These are phyloP conservation scores for Microcos paniculata DNA, from an alignment of 345 rosid genomes.

Conservation along the genomic window DNA sequence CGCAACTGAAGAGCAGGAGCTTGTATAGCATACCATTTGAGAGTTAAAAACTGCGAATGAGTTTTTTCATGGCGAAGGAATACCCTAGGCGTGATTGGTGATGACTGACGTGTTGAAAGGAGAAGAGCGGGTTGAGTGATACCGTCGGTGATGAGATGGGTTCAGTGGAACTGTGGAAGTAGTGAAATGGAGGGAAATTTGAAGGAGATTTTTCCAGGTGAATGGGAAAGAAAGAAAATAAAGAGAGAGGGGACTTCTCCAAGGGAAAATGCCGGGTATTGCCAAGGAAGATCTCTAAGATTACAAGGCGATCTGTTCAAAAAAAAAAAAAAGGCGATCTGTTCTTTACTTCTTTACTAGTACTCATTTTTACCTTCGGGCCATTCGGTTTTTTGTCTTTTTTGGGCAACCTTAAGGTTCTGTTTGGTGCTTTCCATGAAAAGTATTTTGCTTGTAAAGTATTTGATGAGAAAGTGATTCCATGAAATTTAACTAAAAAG, in stretches of 20 bases:
- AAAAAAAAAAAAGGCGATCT: too few species aligned
- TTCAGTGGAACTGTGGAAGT: neutral
- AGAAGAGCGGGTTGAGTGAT: neutral
- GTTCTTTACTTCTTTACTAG: too few species aligned
- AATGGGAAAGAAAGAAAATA: neutral
- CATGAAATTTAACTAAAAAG: too few species aligned
- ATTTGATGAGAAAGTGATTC: too few species aligned
- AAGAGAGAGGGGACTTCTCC: conserved; percentile 1
- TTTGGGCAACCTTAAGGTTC: too few species aligned
- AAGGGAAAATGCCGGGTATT: conserved; percentile 17
- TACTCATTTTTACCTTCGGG: too few species aligned
- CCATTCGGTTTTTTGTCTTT: too few species aligned
- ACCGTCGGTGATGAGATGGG: neutral
- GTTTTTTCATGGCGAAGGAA: neutral
- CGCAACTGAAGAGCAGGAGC: neutral
- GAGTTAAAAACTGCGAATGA: neutral
- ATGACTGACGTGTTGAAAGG: neutral
- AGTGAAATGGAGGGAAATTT: conserved; percentile 17
- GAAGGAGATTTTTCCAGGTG: conserved; percentile 1
- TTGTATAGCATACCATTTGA: neutral
- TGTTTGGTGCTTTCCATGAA: too few species aligned
- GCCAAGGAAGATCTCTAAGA: conserved; percentile 14
- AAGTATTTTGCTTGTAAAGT: too few species aligned
- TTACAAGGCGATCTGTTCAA: neutral
- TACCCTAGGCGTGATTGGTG: neutral